A percentile compares a stretch with the other conserved stretches of the same genome.
Conservation (phyloP, 768 basidiomycete species). For the Tephrocybe sp. region DNA sequence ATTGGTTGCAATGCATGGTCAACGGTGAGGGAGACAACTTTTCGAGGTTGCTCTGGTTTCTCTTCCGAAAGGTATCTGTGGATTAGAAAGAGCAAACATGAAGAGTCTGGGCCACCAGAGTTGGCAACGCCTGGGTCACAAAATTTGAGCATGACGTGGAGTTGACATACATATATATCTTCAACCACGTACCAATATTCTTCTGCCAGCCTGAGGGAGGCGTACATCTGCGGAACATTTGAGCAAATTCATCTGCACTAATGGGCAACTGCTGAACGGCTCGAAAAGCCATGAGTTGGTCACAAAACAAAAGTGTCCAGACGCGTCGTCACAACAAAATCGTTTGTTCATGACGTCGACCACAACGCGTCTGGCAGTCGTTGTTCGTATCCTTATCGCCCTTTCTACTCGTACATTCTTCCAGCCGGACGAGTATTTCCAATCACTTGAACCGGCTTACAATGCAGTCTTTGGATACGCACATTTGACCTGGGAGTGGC, state of each 20-base stretch:
- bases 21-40: constrained; percentile 60
- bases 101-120: constrained; percentile 84
- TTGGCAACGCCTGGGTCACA: constrained; percentile 60
- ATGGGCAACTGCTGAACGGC: constrained; percentile 33
- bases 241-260: constrained; percentile 46
- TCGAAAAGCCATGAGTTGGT: constrained; percentile 8
- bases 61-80: constrained; percentile 38
- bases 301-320: too few relatives aligned
- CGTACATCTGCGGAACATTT: constrained; percentile 41
- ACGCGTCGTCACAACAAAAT: neutral
- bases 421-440: constrained; percentile 97
- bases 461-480: constrained; percentile 89
- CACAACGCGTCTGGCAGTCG: constrained; percentile 35
- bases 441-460: constrained; percentile 92
- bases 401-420: constrained; percentile 82
- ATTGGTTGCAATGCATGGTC: constrained; percentile 68
- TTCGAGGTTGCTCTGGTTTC: constrained; percentile 15
- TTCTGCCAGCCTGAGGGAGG: constrained; percentile 52
- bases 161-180: neutral
- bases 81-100: constrained; percentile 73
- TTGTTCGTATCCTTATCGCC: constrained; percentile 59
- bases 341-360: constrained; percentile 17
- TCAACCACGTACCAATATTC: constrained; percentile 40
- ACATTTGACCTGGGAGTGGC: constrained; percentile 96
- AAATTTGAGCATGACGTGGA: neutral